phyloP scores from a whole-genome alignment of 2,329 filamentous ascomycete species.

The Metarhizium robertsii region DNA sequence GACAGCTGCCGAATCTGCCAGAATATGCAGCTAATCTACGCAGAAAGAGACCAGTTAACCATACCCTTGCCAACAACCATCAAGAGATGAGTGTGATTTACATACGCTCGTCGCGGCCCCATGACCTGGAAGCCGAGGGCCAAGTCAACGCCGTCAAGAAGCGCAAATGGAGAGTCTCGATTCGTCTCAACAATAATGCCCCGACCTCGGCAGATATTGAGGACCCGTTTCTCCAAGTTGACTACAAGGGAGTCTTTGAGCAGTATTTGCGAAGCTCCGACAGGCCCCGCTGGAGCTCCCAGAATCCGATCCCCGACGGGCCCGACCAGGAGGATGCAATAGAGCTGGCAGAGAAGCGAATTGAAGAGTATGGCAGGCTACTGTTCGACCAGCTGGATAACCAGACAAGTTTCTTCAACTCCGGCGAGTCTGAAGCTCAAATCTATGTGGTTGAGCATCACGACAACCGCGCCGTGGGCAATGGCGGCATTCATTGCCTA shows the following conservation, averaged over 20 bases:
- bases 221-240: conserved; percentile 15
- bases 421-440: conserved; percentile 10
- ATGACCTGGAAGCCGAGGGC: conserved; percentile 3
- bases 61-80: not conserved
- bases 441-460: conserved; percentile 17
- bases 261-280: conserved; percentile 16
- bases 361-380: conserved; percentile 11
- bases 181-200: conserved; percentile 12
- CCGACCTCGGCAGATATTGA: conserved; percentile 8
- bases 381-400: conserved; percentile 14
- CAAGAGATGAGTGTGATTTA: conserved; percentile 13
- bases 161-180: conserved; percentile 15
- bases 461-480: conserved; percentile 5
- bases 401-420: conserved; percentile 5
- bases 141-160: conserved; percentile 2
- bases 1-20: conserved; percentile 1
- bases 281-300: conserved; percentile 11
- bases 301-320: conserved; percentile 8
- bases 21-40: conserved; percentile 5
- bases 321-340: conserved; percentile 6
- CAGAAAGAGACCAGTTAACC: not conserved
- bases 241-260: conserved; percentile 17
- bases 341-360: conserved; percentile 11
- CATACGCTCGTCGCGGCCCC: conserved; percentile 8
- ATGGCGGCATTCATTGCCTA: conserved; percentile 16